phyloP scores from a whole-genome alignment of 805 yeast genomes.

The Zygotorulaspora chibaensis region DNA sequence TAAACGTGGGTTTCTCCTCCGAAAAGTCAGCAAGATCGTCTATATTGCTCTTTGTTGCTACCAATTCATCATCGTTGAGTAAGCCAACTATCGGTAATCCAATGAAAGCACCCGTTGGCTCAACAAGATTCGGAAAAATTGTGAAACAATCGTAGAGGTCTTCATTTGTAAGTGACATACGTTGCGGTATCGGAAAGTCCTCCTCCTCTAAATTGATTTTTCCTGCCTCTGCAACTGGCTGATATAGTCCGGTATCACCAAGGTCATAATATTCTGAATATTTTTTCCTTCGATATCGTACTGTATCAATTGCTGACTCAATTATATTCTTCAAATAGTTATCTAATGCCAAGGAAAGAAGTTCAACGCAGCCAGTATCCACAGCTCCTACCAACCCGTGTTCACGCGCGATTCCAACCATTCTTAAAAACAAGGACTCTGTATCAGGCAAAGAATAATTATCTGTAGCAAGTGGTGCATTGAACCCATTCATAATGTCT shows the following conservation, averaged over 20 bases:
- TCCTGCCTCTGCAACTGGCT: constrained; percentile 22
- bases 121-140: constrained; percentile 62
- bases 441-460: constrained; percentile 78
- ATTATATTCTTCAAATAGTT: constrained; percentile 68
- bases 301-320: constrained; percentile 70
- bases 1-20: constrained; percentile 32
- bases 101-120: constrained; percentile 58
- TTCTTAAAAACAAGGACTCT: constrained; percentile 59
- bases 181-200: constrained; percentile 10
- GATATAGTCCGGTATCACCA: constrained; percentile 31
- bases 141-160: constrained; percentile 63
- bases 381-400: constrained; percentile 81
- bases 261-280: constrained; percentile 36
- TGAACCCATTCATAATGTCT: constrained; percentile 81
- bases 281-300: constrained; percentile 53
- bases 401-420: constrained; percentile 82
- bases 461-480: constrained; percentile 75
- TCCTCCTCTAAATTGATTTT: constrained; percentile 3
- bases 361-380: constrained; percentile 72
- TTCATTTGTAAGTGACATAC: constrained; percentile 49
- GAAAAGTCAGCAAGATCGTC: constrained; percentile 34
- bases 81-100: constrained; percentile 47
- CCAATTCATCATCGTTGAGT: constrained; percentile 51
- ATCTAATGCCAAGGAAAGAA: constrained; percentile 77
- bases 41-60: constrained; percentile 30